These are phyloP conservation scores for Lobulomyces angularis DNA, from an alignment of 192 early-diverging fungal genomes.

Conservation along the genomic window DNA sequence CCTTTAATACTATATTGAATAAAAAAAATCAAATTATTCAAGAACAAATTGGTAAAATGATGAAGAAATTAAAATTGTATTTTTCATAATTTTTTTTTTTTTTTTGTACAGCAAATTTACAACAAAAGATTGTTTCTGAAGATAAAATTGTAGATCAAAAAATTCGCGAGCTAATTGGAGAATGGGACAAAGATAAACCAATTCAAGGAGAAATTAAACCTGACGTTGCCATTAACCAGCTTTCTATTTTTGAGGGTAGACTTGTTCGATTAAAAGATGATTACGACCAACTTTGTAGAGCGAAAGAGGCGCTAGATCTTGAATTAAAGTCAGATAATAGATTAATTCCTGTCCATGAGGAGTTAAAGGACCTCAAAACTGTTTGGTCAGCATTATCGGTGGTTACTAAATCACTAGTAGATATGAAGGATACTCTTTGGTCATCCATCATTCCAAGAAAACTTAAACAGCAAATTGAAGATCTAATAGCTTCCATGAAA, in stretches of 20 bases:
- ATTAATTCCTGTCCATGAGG: slow-evolving; percentile 77
- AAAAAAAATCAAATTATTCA: slow-evolving; percentile 86
- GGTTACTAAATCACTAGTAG: slow-evolving; percentile 73
- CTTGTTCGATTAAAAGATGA: slow-evolving; percentile 71
- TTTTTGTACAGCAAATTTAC: slow-evolving; percentile 55
- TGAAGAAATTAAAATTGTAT: neutral
- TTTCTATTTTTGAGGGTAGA: slow-evolving; percentile 74
- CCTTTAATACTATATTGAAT: slow-evolving; percentile 85
- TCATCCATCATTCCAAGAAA: slow-evolving; percentile 76
- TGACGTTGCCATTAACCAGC: slow-evolving; percentile 64
- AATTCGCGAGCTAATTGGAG: slow-evolving; percentile 63
- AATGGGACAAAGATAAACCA: slow-evolving; percentile 94
- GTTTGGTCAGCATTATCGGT: slow-evolving; percentile 78
- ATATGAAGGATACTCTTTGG: slow-evolving; percentile 83
- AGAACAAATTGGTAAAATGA: slow-evolving; percentile 67
- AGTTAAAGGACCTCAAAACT: slow-evolving; percentile 76
- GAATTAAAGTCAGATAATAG: slow-evolving; percentile 54
- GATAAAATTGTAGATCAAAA: slow-evolving; percentile 77
- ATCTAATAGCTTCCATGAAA: slow-evolving; percentile 65
- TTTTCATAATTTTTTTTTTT: slow-evolving; percentile 9
- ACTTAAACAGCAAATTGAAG: slow-evolving; percentile 75
- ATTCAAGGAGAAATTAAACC: slow-evolving; percentile 86
- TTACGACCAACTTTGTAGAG: slow-evolving; percentile 72
- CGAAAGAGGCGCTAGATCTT: slow-evolving; percentile 88
- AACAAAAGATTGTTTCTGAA: slow-evolving; percentile 89